Evolutionary conservation across 495 filamentous ascomycete genomes (phyloP), one percentile per base, ranked within the genome.

Genomic region (Glutinoglossum americanum): DNA sequence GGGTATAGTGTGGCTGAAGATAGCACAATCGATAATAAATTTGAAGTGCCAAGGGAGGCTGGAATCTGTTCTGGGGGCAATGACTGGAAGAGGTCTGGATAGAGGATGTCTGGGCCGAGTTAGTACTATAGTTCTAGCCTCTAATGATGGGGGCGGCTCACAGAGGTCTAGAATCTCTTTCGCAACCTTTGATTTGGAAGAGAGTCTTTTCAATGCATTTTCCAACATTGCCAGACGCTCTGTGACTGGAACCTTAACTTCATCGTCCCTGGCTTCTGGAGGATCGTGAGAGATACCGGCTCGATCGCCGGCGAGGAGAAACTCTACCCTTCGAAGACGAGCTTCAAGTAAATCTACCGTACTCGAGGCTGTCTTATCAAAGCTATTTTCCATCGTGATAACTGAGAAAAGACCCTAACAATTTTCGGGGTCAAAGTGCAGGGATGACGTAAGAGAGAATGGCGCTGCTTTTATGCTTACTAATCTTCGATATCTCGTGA

Each of bases 281-380:
- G 5, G 7, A 32, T 13, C 5, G 15, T 32, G 28, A n/a, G 23
- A 7, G 7, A 58, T n/a, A n/a, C n/a, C n/a, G n/a, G n/a, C n/a
- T n/a, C n/a, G n/a, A 9, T 49, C 30, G 9, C 87, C 87, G 60
- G 79, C 79, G 51, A 95, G 72, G 32, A 84, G 73, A 68, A 83
- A 89, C 60, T 87, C 80, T 51, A 93, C 71, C 27, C 84, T 76
- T 51, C 74, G 73, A 33, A 95, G 74, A 39, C 89, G 83, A n/a
- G 72, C 71, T 62, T 89, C 83, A 4, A 95, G 82, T 54, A 86
- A 74, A 35, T 82, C 79, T 51, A 93, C 79, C 0, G 89, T 90
- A 32, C 72, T 71, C 1, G 49, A 53, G 4, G 49, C 49, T 9
- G 49, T 53, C 30, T 53, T 53, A 25, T 53, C 49, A 32, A 53